Conservation (phyloP, 2,329 filamentous ascomycete genomes). For the Myriosclerotinia curreyana region DNA sequence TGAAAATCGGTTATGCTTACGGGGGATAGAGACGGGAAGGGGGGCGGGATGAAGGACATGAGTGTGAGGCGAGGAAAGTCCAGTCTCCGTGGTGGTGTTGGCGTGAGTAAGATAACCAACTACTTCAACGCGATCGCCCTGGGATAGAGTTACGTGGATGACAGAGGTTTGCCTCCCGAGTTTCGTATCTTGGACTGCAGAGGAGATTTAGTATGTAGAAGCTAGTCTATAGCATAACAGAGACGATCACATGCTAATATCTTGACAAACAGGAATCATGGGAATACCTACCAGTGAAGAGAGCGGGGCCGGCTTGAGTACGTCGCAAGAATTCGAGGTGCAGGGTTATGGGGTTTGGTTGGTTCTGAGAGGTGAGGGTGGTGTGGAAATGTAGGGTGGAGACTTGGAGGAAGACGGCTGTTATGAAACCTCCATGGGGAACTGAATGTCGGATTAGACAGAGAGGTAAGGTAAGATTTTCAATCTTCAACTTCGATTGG, state of each 20-base stretch:
- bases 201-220: neutral
- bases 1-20: neutral
- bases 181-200: constrained; percentile 57
- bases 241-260: neutral
- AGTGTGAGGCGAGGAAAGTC: constrained; percentile 52
- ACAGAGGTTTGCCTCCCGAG: constrained; percentile 61
- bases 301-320: constrained; percentile 55
- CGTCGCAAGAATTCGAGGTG: constrained; percentile 65
- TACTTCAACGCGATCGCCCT: constrained; percentile 56
- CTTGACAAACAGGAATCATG: neutral
- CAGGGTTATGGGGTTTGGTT: constrained; percentile 61
- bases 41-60: constrained; percentile 48
- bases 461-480: neutral
- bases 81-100: constrained; percentile 58
- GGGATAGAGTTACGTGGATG: constrained; percentile 59
- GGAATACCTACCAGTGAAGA: constrained; percentile 43
- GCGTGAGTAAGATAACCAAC: constrained; percentile 63
- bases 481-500: no score
- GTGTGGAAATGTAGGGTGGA: constrained; percentile 57
- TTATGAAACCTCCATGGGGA: constrained; percentile 69
- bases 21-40: constrained; percentile 42
- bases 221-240: neutral
- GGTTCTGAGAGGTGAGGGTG: constrained; percentile 55
- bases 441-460: constrained; percentile 45
- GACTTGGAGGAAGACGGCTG: constrained; percentile 58